Evolutionary conservation across 2,329 filamentous ascomycete species (phyloP).

Genomic region (Daldinia eschscholtzii): DNA sequence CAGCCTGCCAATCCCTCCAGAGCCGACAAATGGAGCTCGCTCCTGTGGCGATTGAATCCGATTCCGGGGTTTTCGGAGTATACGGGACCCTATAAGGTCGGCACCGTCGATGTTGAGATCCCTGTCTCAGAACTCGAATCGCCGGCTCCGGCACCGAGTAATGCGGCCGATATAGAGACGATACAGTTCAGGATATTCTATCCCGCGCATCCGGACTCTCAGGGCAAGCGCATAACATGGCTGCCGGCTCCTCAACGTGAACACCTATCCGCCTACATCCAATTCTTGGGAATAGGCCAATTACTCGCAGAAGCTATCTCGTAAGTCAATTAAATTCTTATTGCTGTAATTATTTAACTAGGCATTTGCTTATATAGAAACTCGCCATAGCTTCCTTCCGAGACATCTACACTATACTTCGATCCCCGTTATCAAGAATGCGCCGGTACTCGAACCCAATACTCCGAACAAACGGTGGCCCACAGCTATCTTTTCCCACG

Average conservation of each 20-base stretch:
- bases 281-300: slow-evolving; percentile 77
- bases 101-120: slow-evolving; percentile 84
- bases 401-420: slow-evolving; percentile 79
- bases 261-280: slow-evolving; percentile 79
- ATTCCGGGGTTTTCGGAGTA: slow-evolving; percentile 80
- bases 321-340: slow-evolving; percentile 56
- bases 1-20: slow-evolving; percentile 40
- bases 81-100: slow-evolving; percentile 82
- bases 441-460: slow-evolving; percentile 67
- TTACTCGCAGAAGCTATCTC: slow-evolving; percentile 70
- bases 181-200: slow-evolving; percentile 88
- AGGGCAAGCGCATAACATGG: slow-evolving; percentile 76
- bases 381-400: slow-evolving; percentile 68
- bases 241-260: slow-evolving; percentile 81
- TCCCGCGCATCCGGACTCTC: slow-evolving; percentile 69
- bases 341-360: neutral
- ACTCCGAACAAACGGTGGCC: slow-evolving; percentile 74
- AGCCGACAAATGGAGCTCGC: slow-evolving; percentile 58
- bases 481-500: slow-evolving; percentile 87
- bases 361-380: slow-evolving; percentile 7
- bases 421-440: slow-evolving; percentile 80
- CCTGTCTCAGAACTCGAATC: slow-evolving; percentile 71
- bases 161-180: slow-evolving; percentile 73
- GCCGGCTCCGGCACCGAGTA: slow-evolving; percentile 66
- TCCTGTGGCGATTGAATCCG: slow-evolving; percentile 71